Evolutionary conservation across 371 early-diverging fungal genomes (phyloP).

Genomic region (Mortierella polycephala): DNA sequence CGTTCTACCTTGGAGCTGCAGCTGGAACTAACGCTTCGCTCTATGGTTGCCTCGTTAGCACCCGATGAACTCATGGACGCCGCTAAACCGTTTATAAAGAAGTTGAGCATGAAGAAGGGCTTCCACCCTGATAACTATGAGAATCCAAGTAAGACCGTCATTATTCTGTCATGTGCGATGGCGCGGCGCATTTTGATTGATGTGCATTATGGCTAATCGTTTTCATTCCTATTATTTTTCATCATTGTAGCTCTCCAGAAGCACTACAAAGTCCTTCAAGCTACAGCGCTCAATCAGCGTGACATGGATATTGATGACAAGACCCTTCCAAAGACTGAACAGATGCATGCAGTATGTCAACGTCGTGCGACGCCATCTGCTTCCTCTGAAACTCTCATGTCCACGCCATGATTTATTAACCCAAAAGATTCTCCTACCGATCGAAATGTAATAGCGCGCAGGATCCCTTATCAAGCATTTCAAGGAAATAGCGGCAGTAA

Average conservation of each 20-base stretch:
- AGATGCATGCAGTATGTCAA: constrained; percentile 26
- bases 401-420: not conserved
- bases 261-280: constrained; percentile 70
- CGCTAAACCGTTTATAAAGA: constrained; percentile 57
- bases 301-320: constrained; percentile 53
- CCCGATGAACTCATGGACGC: constrained; percentile 51
- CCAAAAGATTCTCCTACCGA: no score
- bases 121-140: constrained; percentile 63
- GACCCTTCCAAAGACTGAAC: constrained; percentile 45
- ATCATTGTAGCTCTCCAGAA: constrained; percentile 62
- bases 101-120: constrained; percentile 58
- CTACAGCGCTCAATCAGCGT: constrained; percentile 64
- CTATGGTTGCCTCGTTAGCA: constrained; percentile 18
- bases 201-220: not conserved
- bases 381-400: not conserved
- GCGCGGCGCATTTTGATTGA: not conserved
- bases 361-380: not conserved
- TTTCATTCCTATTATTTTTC: not conserved
- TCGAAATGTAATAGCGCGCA: constrained; percentile 23
- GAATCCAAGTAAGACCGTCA: constrained; percentile 65
- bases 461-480: constrained; percentile 37
- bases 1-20: not conserved
- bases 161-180: no score
- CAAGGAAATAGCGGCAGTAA: constrained; percentile 21
- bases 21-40: not conserved